A percentile compares a stretch with the other conserved stretches of the same genome.
These are phyloP conservation scores for Tilletia setariae DNA, from an alignment of 1,284 basidiomycete species.

Conservation along the genomic window DNA sequence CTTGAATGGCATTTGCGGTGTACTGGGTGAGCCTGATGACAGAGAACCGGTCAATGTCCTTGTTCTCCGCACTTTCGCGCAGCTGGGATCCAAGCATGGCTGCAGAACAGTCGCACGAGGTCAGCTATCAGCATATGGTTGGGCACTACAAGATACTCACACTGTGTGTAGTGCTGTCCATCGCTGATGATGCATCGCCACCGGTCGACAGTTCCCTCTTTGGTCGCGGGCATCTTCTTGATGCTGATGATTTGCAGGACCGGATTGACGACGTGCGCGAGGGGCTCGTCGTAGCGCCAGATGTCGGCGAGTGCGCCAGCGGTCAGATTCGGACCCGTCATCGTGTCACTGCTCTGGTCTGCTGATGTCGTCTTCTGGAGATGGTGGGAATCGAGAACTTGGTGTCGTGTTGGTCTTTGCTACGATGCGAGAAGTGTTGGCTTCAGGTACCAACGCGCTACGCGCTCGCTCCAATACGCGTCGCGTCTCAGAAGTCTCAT, in stretches of 20 bases:
- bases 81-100: constrained; percentile 93
- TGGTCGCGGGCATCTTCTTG: constrained; percentile 46
- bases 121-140: no score
- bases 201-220: constrained; percentile 41
- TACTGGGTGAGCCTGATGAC: constrained; percentile 73
- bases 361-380: no score
- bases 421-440: no score
- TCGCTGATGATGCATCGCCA: constrained; percentile 53
- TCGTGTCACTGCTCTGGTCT: no score
- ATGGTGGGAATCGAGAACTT: no score
- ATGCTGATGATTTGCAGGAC: constrained; percentile 51
- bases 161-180: constrained; percentile 47
- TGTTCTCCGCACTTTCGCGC: constrained; percentile 71
- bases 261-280: constrained; percentile 36
- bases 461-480: no score
- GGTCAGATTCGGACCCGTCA: constrained; percentile 25
- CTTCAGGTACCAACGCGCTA: no score
- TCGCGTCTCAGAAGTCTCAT: no score
- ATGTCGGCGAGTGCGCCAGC: constrained; percentile 45
- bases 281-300: constrained; percentile 35
- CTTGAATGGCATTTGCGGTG: constrained; percentile 79
- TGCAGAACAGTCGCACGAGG: constrained; percentile 17
- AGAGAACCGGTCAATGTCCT: constrained; percentile 69
- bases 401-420: no score
- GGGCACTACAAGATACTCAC: constrained; percentile 20